Percentiles rank a stretch among this genome's conserved stretches.
phyloP scores from a whole-genome alignment of 2,329 filamentous ascomycete species.

The Sporothrix pseudoabietina region DNA sequence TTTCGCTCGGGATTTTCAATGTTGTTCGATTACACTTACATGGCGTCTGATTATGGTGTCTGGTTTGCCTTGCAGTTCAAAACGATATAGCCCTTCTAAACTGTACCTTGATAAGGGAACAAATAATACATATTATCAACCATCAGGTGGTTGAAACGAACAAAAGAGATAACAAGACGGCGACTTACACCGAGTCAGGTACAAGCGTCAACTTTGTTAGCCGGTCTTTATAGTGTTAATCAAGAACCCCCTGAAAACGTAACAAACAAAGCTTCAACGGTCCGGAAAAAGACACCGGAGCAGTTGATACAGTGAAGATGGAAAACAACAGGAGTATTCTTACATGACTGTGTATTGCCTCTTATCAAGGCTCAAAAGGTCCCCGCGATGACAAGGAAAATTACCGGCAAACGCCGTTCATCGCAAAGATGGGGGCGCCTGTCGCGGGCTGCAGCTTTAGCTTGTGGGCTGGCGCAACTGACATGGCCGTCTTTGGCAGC shows the following conservation, averaged over 20 bases:
- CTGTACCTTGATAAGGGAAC: conserved; percentile 1
- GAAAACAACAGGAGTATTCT: not conserved
- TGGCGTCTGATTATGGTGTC: not conserved
- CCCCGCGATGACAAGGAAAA: not conserved
- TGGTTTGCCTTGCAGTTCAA: too few relatives aligned
- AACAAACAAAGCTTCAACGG: not conserved
- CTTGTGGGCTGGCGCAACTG: not conserved
- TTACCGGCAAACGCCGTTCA: conserved; percentile 26
- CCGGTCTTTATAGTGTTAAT: not conserved
- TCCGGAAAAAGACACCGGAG: not conserved
- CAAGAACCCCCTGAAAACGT: not conserved
- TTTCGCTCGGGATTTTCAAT: not conserved
- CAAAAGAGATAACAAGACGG: not conserved
- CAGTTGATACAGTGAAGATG: not conserved
- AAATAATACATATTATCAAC: not conserved
- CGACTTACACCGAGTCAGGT: conserved; percentile 4
- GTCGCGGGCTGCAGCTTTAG: not conserved
- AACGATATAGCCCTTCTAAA: not conserved
- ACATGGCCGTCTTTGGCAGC: not conserved
- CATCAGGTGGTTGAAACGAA: not conserved
- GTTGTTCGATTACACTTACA: not conserved
- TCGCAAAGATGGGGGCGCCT: not conserved
- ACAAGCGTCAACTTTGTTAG: not conserved
- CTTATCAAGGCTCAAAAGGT: not conserved
- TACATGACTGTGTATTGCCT: not conserved